Base-by-base conservation (phyloP, 2,329 filamentous ascomycete genomes). In the Fusarium nanum region DNA sequence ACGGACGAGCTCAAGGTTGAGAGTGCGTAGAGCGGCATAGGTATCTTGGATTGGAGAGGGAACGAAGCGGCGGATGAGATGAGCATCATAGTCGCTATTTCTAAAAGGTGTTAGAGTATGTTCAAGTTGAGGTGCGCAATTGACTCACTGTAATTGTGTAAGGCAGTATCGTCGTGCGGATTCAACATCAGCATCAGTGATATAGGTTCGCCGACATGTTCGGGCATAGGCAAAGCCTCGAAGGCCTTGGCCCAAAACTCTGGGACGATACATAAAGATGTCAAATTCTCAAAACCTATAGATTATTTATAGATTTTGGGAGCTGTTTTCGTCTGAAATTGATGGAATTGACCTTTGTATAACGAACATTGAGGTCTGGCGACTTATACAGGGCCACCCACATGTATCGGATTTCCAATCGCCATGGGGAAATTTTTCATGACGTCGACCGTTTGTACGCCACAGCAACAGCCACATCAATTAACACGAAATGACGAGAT, bases 1-100 rank as follows among this genome's bases (percentile, higher is more conserved):
- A 60, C 93, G 89, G 46, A 95, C 93, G 64, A 98, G 88, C 79
- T 98, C 95, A 75, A 98, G 87, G 78, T 99, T 99, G 80, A 99
- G 90, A 53, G 94, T 92, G 68, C 95, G 92, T 61, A 99, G 89
- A 63, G 94, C 93, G 73, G 97, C 88, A 81, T 98, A 98, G 72
- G 93, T 91, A 80, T 97, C 91, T 75, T 90, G 90, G 14, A 91
- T 87, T 30, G 90, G 86, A 5, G 84, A 84, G 2, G 93, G 94
- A 66, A 98, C 88, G 81, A 98, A 97, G 66, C 93, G 91, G 69
- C 93, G 91, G 64, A 98, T 89, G 37, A 96, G 87, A 78, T 93
- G 93, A 18, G 96, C 94, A 68, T 97, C 93, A 58, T 94, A 91
- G 80, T 99, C 96, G 80, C 93, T 93, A 79, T 91, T 91, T 79